Evolutionary conservation across 805 yeast genomes (phyloP), one percentile per base, ranked within the genome.

Genomic region (Kodamaea kaohsiungensis): DNA sequence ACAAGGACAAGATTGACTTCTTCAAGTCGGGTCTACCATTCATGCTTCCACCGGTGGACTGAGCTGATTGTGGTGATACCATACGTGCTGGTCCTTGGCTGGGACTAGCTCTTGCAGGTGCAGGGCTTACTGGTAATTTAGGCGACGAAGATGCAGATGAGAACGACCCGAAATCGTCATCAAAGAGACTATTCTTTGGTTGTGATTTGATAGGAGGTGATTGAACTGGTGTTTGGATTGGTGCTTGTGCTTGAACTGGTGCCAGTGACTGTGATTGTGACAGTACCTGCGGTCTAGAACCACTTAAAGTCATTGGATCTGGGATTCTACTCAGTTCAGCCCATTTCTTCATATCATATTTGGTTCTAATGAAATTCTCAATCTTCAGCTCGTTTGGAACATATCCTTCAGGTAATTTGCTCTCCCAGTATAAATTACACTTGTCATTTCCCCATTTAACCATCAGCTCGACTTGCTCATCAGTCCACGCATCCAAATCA

Each of bases 401-500:
- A 67, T 92, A 87, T 9, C 74, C 77, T 13, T 73, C 76, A 2
- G 96, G 91, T 56, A 92, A 77, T 62, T 83, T 83, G 39, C 84
- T 80, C 70, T 95, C 99, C 96, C 98, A 95, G 68, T 79, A 88
- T 6, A 69, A 58, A 67, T 95, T 95, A 25, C 96, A 95, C 67
- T 80, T 78, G 43, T 73, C 79, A 66, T 93, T 93, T 1, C 97
- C 96, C 96, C 97, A 89, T 61, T 81, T 75, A 30, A 90, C 85
- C 88, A 95, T 85, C 57, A 83, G 83, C 56, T 80, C 85, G 30
- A 91, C 83, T 68, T 95, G 97, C 64, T 89, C 96, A 62, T 91
- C 97, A 5, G 95, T 89, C 99, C 99, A 93, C 1, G 96, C 88
- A 67, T 93, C 98, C 64, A 93, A 78, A 72, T 95, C 98, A 39